Conservation (phyloP, 2,329 filamentous ascomycete genomes). For the Apiospora pterosperma region DNA sequence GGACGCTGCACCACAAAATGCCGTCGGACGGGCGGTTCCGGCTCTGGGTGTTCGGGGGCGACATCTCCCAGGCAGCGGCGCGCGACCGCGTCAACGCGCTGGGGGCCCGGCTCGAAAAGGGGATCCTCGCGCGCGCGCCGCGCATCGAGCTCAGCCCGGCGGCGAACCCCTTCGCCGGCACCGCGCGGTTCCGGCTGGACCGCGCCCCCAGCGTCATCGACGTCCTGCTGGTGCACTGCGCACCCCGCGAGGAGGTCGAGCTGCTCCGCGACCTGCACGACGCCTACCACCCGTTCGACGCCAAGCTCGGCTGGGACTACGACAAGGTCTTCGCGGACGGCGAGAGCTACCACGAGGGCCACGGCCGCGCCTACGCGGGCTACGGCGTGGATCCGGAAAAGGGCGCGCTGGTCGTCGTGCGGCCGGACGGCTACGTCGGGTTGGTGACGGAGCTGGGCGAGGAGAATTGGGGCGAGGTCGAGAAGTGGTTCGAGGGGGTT, state of each 20-base stretch:
- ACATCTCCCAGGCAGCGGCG: slow-evolving; percentile 42
- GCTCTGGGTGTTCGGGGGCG: slow-evolving; percentile 56
- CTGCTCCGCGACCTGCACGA: slow-evolving; percentile 47
- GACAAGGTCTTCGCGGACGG: slow-evolving; percentile 55
- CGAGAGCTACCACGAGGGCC: slow-evolving; percentile 48
- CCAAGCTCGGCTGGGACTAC: slow-evolving; percentile 51
- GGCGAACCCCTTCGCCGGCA: slow-evolving; percentile 12
- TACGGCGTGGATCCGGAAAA: slow-evolving; percentile 54
- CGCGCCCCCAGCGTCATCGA: slow-evolving; percentile 48
- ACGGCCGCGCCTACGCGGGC: slow-evolving; percentile 48
- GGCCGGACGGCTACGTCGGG: slow-evolving; percentile 67
- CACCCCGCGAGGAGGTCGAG: slow-evolving; percentile 45
- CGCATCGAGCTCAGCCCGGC: slow-evolving; percentile 18
- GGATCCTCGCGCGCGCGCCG: slow-evolving; percentile 40
- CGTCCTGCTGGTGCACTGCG: slow-evolving; percentile 57
- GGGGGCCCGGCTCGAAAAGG: slow-evolving; percentile 38
- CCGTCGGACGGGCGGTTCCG: slow-evolving; percentile 52
- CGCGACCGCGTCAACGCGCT: slow-evolving; percentile 42
- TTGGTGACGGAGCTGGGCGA: slow-evolving; percentile 32
- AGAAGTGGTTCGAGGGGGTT: slow-evolving; percentile 18
- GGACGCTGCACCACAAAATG: slow-evolving; percentile 53
- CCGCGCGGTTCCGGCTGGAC: slow-evolving; percentile 26
- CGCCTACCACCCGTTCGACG: slow-evolving; percentile 43
- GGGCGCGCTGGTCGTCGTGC: slow-evolving; percentile 56
- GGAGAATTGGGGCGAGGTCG: slow-evolving; percentile 16